These are phyloP conservation scores for Eremomyces bilateralis DNA, from an alignment of 495 filamentous ascomycete species.

Conservation along the genomic window DNA sequence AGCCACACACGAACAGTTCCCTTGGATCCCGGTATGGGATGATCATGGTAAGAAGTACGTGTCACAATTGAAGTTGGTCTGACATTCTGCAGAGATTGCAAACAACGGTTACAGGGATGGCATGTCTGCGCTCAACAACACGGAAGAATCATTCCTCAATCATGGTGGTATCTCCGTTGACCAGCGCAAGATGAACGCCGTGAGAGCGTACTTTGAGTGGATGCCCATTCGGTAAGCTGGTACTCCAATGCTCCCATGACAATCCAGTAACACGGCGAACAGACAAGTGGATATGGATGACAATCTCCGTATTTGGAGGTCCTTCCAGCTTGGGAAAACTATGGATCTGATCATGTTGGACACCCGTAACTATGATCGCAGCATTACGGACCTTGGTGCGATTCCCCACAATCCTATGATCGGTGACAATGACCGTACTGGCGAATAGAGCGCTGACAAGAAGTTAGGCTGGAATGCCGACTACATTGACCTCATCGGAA, in stretches of 20 bases:
- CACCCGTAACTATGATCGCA: slow-evolving; percentile 44
- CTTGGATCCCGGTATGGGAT: slow-evolving; percentile 54
- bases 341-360: slow-evolving; percentile 49
- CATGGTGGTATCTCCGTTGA: slow-evolving; percentile 38
- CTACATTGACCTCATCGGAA: slow-evolving; percentile 30
- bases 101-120: slow-evolving; percentile 42
- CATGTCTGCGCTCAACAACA: slow-evolving; percentile 31
- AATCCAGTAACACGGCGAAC: too few species aligned
- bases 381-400: slow-evolving; percentile 24
- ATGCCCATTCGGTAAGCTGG: slow-evolving; percentile 26
- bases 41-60: too few species aligned
- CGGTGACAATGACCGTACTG: too few species aligned
- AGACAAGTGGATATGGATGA: slow-evolving; percentile 49
- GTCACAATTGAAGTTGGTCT: too few species aligned
- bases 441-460: too few species aligned
- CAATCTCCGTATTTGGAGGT: slow-evolving; percentile 47
- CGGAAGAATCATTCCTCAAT: slow-evolving; percentile 34
- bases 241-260: too few species aligned
- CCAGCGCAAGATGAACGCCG: slow-evolving; percentile 46
- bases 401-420: too few species aligned
- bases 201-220: slow-evolving; percentile 54
- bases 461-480: slow-evolving; percentile 32
- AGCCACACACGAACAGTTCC: slow-evolving; percentile 31
- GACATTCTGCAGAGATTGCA: too few species aligned
- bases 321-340: slow-evolving; percentile 39